Evolutionary conservation across 2,329 filamentous ascomycete species (phyloP).

Genomic region (Penicillium sp.): DNA sequence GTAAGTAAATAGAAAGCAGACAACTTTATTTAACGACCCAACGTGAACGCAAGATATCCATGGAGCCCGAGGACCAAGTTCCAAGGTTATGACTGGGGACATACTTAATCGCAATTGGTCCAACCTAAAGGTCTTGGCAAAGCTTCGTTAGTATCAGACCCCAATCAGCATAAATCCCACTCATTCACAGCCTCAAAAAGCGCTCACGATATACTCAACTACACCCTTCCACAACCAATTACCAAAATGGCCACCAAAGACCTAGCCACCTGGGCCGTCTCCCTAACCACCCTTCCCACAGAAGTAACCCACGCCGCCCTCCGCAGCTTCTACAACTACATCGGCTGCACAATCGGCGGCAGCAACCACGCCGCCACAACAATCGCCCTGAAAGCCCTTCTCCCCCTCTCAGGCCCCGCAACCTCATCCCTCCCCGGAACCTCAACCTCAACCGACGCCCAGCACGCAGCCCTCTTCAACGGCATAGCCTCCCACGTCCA

Average conservation of each 20-base stretch:
- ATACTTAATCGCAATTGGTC: no score
- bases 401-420: slow-evolving; percentile 39
- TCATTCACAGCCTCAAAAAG: no score
- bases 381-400: slow-evolving; percentile 39
- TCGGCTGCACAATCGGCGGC: slow-evolving; percentile 56
- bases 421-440: slow-evolving; percentile 41
- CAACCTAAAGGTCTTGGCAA: no score
- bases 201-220: no score
- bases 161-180: no score
- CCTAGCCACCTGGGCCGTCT: slow-evolving; percentile 48
- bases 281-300: slow-evolving; percentile 41
- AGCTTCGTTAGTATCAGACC: no score
- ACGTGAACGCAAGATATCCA: no score
- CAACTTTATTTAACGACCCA: no score
- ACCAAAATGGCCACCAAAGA: slow-evolving; percentile 13
- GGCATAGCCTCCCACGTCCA: slow-evolving; percentile 59
- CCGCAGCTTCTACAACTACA: slow-evolving; percentile 56
- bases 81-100: no score
- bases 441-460: slow-evolving; percentile 42
- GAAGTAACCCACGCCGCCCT: slow-evolving; percentile 48
- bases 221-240: background rate
- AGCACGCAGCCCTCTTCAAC: slow-evolving; percentile 55
- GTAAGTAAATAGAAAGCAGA: no score
- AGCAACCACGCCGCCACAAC: slow-evolving; percentile 49
- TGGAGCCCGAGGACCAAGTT: no score